These are phyloP conservation scores for Iodosphaeria phyllophila DNA, from an alignment of 2,329 filamentous ascomycete species.

Conservation along the genomic window DNA sequence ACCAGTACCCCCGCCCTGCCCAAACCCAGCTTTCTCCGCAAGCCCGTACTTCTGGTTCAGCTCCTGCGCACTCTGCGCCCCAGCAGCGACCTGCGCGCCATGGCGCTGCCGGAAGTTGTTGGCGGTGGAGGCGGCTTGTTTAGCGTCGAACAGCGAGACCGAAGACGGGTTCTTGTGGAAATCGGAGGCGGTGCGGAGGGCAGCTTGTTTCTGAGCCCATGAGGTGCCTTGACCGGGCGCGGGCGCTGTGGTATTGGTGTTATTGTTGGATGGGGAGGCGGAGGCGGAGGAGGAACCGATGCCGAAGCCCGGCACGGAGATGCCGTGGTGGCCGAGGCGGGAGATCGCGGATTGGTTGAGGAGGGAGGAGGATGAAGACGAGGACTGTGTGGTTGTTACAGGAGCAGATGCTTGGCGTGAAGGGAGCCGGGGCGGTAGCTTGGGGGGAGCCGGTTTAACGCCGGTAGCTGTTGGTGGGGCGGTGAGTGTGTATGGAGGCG, in stretches of 20 bases:
- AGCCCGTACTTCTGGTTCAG: constrained; percentile 42
- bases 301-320: constrained; percentile 61
- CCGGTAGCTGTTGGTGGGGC: constrained; percentile 11
- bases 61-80: constrained; percentile 34
- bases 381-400: constrained; percentile 13
- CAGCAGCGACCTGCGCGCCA: constrained; percentile 45
- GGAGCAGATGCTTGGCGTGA: constrained; percentile 35
- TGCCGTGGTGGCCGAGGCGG: constrained; percentile 52
- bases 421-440: constrained; percentile 50
- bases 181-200: constrained; percentile 38
- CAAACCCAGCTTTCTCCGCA: constrained; percentile 3
- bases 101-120: constrained; percentile 55
- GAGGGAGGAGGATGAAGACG: constrained; percentile 6
- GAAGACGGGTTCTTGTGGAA: constrained; percentile 42
- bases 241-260: constrained; percentile 3
- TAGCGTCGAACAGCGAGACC: constrained; percentile 39
- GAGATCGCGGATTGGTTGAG: constrained; percentile 39
- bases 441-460: constrained; percentile 21
- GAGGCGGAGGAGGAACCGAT: constrained; percentile 27
- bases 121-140: constrained; percentile 37
- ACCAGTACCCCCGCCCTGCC: neutral
- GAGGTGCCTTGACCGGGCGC: constrained; percentile 32
- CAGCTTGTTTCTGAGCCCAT: constrained; percentile 43
- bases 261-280: constrained; percentile 4
- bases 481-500: constrained; percentile 12